phyloP scores from a whole-genome alignment of 768 basidiomycete species.

The Boletellus emodensis region DNA sequence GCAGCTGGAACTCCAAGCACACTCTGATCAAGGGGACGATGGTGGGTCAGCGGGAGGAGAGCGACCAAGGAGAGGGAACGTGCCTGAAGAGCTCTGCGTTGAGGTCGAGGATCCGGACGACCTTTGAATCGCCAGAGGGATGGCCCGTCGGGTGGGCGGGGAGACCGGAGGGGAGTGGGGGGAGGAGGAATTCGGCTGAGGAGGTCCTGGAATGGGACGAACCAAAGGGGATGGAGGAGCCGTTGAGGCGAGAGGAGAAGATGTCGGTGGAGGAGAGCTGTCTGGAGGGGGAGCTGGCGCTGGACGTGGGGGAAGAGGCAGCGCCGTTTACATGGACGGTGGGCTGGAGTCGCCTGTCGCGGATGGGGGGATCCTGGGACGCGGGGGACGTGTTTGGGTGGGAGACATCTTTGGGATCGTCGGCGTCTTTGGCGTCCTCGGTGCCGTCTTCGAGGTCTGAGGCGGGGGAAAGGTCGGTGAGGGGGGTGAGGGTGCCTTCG shows the following conservation, averaged over 20 bases:
- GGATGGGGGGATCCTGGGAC: constrained; percentile 13
- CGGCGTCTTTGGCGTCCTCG: constrained; percentile 33
- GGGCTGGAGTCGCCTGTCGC: constrained; percentile 18
- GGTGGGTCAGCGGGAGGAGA: constrained; percentile 5
- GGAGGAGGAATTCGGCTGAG: constrained; percentile 25
- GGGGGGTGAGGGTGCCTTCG: constrained; percentile 56
- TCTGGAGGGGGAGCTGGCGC: constrained; percentile 19
- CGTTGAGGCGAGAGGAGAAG: constrained; percentile 21
- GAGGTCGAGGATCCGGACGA: constrained; percentile 57
- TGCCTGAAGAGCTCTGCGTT: constrained; percentile 70
- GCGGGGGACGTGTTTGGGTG: constrained; percentile 13
- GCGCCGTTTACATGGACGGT: constrained; percentile 22
- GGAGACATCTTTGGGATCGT: constrained; percentile 25
- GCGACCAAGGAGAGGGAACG: constrained; percentile 13
- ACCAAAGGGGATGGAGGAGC: constrained; percentile 13
- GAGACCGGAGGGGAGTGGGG: constrained; percentile 29
- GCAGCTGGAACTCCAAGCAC: constrained; percentile 57
- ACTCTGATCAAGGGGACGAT: constrained; percentile 37
- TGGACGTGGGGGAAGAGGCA: constrained; percentile 17
- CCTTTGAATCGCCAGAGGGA: constrained; percentile 37
- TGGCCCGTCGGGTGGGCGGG: constrained; percentile 7
- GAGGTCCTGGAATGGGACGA: constrained; percentile 28
- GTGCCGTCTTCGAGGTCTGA: constrained; percentile 49
- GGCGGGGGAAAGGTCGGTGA: constrained; percentile 72
- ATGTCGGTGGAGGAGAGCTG: constrained; percentile 19